Base-by-base conservation (phyloP, 108 stramenopile species). In the Discostella stelligeroides region DNA sequence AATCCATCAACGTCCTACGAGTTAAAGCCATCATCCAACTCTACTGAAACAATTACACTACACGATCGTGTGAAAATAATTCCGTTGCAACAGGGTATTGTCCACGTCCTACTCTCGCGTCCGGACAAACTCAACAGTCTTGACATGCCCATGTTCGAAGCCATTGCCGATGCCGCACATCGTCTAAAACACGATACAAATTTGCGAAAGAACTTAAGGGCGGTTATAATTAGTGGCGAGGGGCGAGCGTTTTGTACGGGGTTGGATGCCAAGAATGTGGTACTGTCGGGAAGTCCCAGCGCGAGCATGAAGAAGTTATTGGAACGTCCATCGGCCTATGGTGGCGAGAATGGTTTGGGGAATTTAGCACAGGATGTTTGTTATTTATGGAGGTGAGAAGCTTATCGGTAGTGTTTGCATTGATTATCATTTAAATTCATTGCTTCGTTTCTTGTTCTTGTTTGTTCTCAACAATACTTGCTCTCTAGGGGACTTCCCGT, bases 321-420 rank as follows among this genome's bases (percentile, higher is more conserved):
- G 18, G 80, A 87, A 40, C 70, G 90, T 57, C 86, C 84, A 23
- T 77, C 78, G 7, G 68, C 70, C 15, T 87, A 87, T 55, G 82
- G 82, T 8, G 82, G 64, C 7, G 66, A 66, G 43, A 68, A 86
- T 9, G 73, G 63, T 15, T 60, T 76, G 12, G 83, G 90, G 34
- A 96, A 96, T 85, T 73, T 96, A 51, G 95, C 88, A 8, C 95
- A 96, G 81, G 92, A 90, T 67, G 92, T 94, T 21, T 73, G 78
- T 40, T 88, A 87, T 68, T 75, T 92, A 13, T 96, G 95, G 95
- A 86, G 74, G 74, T 62, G 65, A 75, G 73, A 37, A 12, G 7
- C 29, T 39, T 12, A 41, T 41, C 28, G 28, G 28, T 59, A 27
- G 12, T 62, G 0, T 11, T 21, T 54, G 45, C 20, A 29, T 5